Conservation (phyloP, 2,329 filamentous ascomycete species). For the Claviceps africana region DNA sequence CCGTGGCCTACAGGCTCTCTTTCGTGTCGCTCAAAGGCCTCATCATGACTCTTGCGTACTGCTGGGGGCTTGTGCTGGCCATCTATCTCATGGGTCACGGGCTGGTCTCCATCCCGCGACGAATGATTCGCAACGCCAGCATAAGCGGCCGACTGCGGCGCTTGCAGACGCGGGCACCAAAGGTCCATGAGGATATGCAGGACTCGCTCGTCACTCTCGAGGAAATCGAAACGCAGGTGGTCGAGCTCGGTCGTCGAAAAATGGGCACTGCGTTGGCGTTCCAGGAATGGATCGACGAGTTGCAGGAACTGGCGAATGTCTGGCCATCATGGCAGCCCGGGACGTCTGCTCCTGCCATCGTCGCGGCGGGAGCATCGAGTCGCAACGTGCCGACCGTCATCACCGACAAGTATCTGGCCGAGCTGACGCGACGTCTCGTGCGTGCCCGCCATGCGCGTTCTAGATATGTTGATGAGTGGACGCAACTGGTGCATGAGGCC, state of each 20-base stretch:
- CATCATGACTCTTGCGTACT: constrained; percentile 88
- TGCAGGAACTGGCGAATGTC: constrained; percentile 62
- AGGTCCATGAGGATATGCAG: constrained; percentile 72
- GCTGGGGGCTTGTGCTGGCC: constrained; percentile 79
- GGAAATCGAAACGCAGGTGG: constrained; percentile 66
- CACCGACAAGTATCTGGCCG: constrained; percentile 84
- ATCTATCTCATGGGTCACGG: constrained; percentile 98
- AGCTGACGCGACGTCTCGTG: constrained; percentile 69
- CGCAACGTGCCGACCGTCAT: constrained; percentile 62
- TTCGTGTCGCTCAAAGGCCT: constrained; percentile 64
- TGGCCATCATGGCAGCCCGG: constrained; percentile 43
- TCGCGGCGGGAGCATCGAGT: constrained; percentile 28
- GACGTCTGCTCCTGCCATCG: constrained; percentile 20
- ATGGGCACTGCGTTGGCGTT: constrained; percentile 61
- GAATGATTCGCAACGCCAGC: constrained; percentile 65
- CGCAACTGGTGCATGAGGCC: constrained; percentile 59
- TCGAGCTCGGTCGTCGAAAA: constrained; percentile 68
- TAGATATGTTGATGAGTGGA: constrained; percentile 78
- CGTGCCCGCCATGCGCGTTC: constrained; percentile 72
- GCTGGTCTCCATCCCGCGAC: constrained; percentile 76
- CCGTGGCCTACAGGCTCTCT: constrained; percentile 61
- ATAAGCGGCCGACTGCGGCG: constrained; percentile 59
- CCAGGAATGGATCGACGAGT: constrained; percentile 90
- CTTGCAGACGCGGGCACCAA: constrained; percentile 66
- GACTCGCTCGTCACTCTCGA: constrained; percentile 71